Percentiles rank a stretch among this genome's conserved stretches.
Conservation (phyloP, 2,329 filamentous ascomycete genomes). For the Westerdykella sp. region DNA sequence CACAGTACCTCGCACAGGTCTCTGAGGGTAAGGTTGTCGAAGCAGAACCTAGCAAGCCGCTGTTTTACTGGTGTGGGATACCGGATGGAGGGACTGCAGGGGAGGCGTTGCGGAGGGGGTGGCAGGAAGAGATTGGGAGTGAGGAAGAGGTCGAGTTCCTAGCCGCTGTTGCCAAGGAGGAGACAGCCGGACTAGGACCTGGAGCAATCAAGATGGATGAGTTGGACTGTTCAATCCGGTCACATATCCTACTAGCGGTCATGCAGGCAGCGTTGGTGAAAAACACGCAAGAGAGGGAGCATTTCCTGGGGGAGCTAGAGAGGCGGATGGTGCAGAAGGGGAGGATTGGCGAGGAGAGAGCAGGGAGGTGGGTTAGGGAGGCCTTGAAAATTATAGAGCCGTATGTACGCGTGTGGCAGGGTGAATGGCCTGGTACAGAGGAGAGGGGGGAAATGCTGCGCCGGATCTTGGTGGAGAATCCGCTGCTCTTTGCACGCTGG, state of each 20-base stretch:
- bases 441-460: conserved; percentile 9
- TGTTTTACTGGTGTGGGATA: conserved; percentile 8
- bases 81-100: conserved; percentile 8
- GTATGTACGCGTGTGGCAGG: conserved; percentile 7
- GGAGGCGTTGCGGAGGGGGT: conserved; percentile 7
- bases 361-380: conserved; percentile 7
- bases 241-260: conserved; percentile 10
- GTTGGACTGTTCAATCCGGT: conserved; percentile 9
- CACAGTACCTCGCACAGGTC: conserved; percentile 6
- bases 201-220: conserved; percentile 8
- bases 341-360: conserved; percentile 8
- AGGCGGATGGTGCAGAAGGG: conserved; percentile 7
- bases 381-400: conserved; percentile 6
- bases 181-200: conserved; percentile 8
- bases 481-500: conserved; percentile 11
- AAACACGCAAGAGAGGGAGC: conserved; percentile 10
- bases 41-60: conserved; percentile 8
- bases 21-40: conserved; percentile 6
- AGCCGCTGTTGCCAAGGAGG: conserved; percentile 9
- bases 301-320: conserved; percentile 8
- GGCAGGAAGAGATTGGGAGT: conserved; percentile 9
- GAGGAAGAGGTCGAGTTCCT: conserved; percentile 9
- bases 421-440: conserved; percentile 3
- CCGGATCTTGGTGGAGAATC: conserved; percentile 9
- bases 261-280: conserved; percentile 8